These are phyloP conservation scores for Chaetomium sp. DNA, from an alignment of 2,329 filamentous ascomycete species.

Conservation along the genomic window DNA sequence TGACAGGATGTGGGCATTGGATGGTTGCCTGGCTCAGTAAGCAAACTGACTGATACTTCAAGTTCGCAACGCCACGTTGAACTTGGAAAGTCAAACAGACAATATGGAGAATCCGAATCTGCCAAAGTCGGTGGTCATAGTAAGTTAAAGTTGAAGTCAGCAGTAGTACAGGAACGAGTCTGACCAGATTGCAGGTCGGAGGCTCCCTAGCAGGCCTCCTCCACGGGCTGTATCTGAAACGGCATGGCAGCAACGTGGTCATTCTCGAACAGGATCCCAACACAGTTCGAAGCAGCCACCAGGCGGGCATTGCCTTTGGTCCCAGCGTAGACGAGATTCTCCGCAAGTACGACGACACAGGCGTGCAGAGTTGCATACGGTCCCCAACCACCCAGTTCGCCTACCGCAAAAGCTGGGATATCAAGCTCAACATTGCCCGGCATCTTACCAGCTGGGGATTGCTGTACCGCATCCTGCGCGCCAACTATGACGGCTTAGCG, in stretches of 20 bases:
- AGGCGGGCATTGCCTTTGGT: conserved; percentile 45
- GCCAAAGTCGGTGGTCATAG: conserved; percentile 23
- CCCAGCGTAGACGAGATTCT: conserved; percentile 42
- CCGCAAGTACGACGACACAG: conserved; percentile 39
- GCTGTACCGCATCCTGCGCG: conserved; percentile 44
- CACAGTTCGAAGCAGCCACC: conserved; percentile 43
- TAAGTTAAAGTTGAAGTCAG: conserved; percentile 2
- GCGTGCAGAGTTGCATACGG: conserved; percentile 27
- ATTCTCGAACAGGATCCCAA: conserved; percentile 46
- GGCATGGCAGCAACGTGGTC: conserved; percentile 40
- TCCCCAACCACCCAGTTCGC: conserved; percentile 24
- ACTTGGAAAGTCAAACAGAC: background rate
- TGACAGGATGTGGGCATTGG: too few relatives aligned
- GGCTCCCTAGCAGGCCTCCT: conserved; percentile 43
- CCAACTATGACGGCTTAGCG: conserved; percentile 44
- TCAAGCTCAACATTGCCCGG: conserved; percentile 34
- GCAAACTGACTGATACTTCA: background rate
- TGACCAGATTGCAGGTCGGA: conserved; percentile 36
- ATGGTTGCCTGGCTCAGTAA: background rate
- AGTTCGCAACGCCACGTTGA: background rate
- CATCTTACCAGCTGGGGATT: conserved; percentile 47
- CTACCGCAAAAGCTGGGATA: conserved; percentile 23
- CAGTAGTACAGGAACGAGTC: background rate
- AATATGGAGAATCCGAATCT: background rate
- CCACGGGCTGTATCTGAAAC: conserved; percentile 40